These are phyloP conservation scores for Mycena venus DNA, from an alignment of 768 basidiomycete species.

Conservation along the genomic window DNA sequence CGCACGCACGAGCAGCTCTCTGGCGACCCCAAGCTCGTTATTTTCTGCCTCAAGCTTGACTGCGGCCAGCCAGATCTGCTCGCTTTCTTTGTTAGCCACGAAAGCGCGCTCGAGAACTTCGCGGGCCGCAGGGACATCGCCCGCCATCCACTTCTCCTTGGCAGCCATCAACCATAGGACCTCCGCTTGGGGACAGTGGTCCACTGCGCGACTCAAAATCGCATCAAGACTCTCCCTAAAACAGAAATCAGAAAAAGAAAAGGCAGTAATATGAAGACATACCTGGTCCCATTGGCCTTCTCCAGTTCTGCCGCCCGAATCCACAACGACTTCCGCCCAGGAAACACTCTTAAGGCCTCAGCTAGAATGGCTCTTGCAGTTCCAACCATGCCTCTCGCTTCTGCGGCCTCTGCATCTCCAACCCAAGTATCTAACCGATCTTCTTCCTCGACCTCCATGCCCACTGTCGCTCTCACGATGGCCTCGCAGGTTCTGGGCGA, in stretches of 20 bases:
- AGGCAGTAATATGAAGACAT: slow-evolving; percentile 20
- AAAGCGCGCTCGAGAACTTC: slow-evolving; percentile 92
- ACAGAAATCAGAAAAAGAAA: background rate
- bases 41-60: slow-evolving; percentile 98
- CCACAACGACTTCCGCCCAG: slow-evolving; percentile 90
- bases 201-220: slow-evolving; percentile 85
- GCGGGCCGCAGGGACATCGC: slow-evolving; percentile 92
- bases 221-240: slow-evolving; percentile 83
- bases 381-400: slow-evolving; percentile 79
- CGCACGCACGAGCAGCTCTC: slow-evolving; percentile 89
- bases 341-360: slow-evolving; percentile 92
- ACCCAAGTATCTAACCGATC: slow-evolving; percentile 92
- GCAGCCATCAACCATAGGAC: slow-evolving; percentile 98
- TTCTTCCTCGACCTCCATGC: slow-evolving; percentile 96
- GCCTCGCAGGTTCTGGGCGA: slow-evolving; percentile 91
- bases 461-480: slow-evolving; percentile 93
- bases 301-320: slow-evolving; percentile 93
- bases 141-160: slow-evolving; percentile 94
- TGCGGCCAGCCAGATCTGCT: slow-evolving; percentile 97
- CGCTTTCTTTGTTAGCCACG: slow-evolving; percentile 95
- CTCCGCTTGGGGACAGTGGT: slow-evolving; percentile 95
- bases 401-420: slow-evolving; percentile 89
- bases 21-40: slow-evolving; percentile 87
- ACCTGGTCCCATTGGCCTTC: slow-evolving; percentile 90
- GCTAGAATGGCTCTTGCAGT: slow-evolving; percentile 91